Evolutionary conservation across 148 eudicot species (phyloP).

Genomic region (Talinum fruticosum): DNA sequence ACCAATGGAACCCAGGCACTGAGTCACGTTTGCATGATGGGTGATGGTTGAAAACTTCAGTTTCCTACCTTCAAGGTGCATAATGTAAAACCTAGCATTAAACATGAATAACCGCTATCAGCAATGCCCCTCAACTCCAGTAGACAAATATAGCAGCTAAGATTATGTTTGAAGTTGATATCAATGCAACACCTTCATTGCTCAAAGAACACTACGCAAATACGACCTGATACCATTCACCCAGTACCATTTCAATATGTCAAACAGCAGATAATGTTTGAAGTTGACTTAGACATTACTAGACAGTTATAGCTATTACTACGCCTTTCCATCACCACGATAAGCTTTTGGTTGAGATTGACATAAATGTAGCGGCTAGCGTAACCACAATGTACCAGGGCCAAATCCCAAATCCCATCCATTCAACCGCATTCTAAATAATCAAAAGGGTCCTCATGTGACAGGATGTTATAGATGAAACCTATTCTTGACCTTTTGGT

Average conservation of each 20-base stretch:
- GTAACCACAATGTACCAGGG: too few species aligned
- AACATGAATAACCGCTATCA: slow-evolving; percentile 6
- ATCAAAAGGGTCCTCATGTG: not conserved
- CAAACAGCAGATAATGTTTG: not conserved
- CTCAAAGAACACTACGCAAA: not conserved
- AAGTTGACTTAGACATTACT: not conserved
- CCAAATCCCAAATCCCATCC: too few species aligned
- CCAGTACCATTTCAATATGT: not conserved
- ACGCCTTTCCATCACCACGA: too few species aligned
- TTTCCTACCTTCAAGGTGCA: slow-evolving; percentile 59
- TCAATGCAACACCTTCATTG: not conserved
- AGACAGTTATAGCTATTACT: too few species aligned
- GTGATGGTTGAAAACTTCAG: slow-evolving; percentile 70
- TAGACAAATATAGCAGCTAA: not conserved
- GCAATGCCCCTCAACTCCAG: not conserved
- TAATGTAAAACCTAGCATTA: slow-evolving; percentile 72
- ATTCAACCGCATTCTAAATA: too few species aligned
- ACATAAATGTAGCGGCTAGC: too few species aligned
- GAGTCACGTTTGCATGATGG: slow-evolving; percentile 89
- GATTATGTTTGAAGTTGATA: too few species aligned
- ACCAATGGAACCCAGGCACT: slow-evolving; percentile 83
- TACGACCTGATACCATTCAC: not conserved
- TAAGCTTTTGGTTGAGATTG: too few species aligned
- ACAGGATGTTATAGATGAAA: not conserved
- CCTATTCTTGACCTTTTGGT: not conserved